Evolutionary conservation across 2,329 filamentous ascomycete genomes (phyloP), one percentile per base, ranked within the genome.

Genomic region (Atkinsonella hypoxylon): DNA sequence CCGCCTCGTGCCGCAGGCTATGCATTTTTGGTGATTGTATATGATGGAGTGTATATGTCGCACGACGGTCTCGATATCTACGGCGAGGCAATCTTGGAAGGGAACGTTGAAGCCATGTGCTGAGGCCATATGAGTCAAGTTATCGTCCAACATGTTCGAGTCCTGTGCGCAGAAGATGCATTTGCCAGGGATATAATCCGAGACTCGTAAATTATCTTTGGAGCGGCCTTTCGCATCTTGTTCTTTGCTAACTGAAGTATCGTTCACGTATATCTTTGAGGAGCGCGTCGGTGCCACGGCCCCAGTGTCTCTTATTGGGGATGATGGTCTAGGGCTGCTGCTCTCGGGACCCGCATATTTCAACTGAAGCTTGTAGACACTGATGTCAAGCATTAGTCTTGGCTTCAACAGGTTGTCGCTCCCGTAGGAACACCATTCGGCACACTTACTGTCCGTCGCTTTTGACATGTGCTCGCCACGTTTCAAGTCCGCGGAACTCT

Each of bases 31-130:
- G 50, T 75, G 77, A 1, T 61, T 67, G 17, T 65, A 70, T 22
- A 79, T 70, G 47, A 79, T 61, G 3, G 75, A 64, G 50, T 72
- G 67, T 0, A 78, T 59, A 47, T 78, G 77, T 30, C 61, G 57
- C 12, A 78, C 59, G 1, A 79, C 59, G 0, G 71, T 70, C 43
- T 71, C 70, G 1, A 70, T 53, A 40, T 77, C 71, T 6, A 76
- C 70, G 0, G 64, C 55, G 0, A 79, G 61, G 10, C 64, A 59
- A 1, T 69, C 57, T 45, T 56, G 62, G 38, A 69, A 59, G 1
- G 68, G 70, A 11, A 78, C 59, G 42, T 66, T 66, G 32, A 79
- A 66, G 48, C 72, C 67, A 56, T 80, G 77, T 2, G 61, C 50
- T 20, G 65, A 64, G 32, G 65, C 65, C 77, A 80, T 80, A 59